These are phyloP conservation scores for Neurospora sp. DNA, from an alignment of 495 filamentous ascomycete genomes.

Conservation along the genomic window DNA sequence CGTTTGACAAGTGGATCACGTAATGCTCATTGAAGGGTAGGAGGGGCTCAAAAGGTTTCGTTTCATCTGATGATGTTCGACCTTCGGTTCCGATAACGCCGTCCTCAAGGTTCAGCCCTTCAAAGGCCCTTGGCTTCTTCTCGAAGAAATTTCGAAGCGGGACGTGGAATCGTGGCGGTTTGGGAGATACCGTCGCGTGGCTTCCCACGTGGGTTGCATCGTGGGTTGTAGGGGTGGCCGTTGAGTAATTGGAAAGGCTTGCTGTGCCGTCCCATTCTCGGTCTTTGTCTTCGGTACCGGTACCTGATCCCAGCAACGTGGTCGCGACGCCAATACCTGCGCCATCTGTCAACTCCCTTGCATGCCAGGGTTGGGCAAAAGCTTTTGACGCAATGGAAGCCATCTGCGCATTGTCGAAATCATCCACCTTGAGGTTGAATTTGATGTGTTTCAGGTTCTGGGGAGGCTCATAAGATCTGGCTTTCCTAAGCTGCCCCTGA, in stretches of 20 bases:
- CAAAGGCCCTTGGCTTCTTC: neutral
- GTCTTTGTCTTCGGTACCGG: neutral
- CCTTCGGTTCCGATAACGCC: neutral
- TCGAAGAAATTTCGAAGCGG: neutral
- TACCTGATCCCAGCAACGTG: neutral
- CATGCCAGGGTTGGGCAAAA: neutral
- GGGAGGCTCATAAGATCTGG: neutral
- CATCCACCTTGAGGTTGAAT: neutral
- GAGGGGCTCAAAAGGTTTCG: slow-evolving; percentile 18
- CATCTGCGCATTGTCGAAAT: neutral
- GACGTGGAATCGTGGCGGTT: neutral
- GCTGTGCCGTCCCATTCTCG: neutral
- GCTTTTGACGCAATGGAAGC: neutral
- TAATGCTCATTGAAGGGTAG: slow-evolving; percentile 34
- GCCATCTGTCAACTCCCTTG: neutral
- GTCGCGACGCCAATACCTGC: neutral
- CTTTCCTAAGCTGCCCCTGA: neutral
- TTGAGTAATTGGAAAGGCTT: neutral
- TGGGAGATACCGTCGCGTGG: neutral
- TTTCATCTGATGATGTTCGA: neutral
- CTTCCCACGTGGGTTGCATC: neutral
- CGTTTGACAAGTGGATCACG: slow-evolving; percentile 28
- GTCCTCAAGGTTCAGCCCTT: neutral
- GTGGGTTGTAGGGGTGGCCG: neutral
- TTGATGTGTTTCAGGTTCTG: neutral